Percentiles rank a stretch among this genome's conserved stretches.
Evolutionary conservation across 495 filamentous ascomycete genomes (phyloP).

Genomic region (Penicillium steckii): DNA sequence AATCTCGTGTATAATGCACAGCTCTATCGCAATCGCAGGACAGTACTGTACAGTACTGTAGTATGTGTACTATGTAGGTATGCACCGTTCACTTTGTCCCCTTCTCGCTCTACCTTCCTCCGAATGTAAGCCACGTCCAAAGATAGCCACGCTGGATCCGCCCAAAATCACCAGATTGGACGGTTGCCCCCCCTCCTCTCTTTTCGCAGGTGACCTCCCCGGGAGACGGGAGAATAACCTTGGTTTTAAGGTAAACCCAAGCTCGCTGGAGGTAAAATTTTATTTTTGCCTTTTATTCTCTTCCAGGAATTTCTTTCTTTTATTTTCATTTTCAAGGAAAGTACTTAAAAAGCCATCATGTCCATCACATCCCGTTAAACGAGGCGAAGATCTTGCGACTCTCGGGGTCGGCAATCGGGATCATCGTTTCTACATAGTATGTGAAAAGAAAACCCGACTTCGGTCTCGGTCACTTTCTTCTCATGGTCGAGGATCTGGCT

Average conservation of each 20-base stretch:
- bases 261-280: not conserved
- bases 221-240: not conserved
- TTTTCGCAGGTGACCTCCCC: not conserved
- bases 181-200: not conserved
- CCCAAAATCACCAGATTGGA: not conserved
- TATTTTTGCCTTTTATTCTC: too few relatives aligned
- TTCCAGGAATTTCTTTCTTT: too few relatives aligned
- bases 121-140: not conserved
- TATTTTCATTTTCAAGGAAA: too few relatives aligned
- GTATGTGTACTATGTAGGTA: too few relatives aligned
- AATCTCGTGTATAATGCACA: constrained; percentile 1
- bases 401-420: not conserved
- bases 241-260: not conserved
- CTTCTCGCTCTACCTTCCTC: constrained; percentile 21
- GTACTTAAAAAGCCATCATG: too few relatives aligned
- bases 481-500: too few relatives aligned
- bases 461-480: too few relatives aligned
- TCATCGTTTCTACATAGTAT: too few relatives aligned
- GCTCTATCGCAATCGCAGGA: constrained; percentile 11
- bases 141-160: not conserved
- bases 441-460: not conserved
- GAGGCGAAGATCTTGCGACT: not conserved
- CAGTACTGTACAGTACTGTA: too few relatives aligned
- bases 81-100: too few relatives aligned
- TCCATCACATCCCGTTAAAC: too few relatives aligned